Base-by-base conservation (phyloP, 768 basidiomycete species). In the Kwoniella pini region DNA sequence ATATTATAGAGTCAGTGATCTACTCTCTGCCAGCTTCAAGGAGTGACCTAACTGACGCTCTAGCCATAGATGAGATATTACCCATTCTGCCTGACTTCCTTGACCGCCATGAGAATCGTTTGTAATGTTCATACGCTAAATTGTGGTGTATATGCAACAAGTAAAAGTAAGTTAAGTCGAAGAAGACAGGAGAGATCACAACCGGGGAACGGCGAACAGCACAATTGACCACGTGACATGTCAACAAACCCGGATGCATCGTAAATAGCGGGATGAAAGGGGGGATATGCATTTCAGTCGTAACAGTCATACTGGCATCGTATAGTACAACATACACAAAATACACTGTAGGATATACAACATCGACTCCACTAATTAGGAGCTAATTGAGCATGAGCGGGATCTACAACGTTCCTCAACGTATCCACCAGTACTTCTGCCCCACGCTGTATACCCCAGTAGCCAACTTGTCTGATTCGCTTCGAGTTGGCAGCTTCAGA, bases 371-470 rank as follows among this genome's bases (percentile, higher is more conserved):
- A 36, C 26, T 49, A 49, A 4, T 31, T 36, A 15, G 62, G 30
- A 13, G 56, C 50, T 60, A 70, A 33, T 36, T 77, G 75, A 17
- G 62, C 70, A 65, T 78, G 76, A 7, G 71, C 64, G 7, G 76
- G 92, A 77, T 94, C 89, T 51, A 91, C 84, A 21, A 88, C 83
- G 43, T 83, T 87, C 55, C 88, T 82, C 43, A 97, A 80, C 5
- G 91, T 86, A 46, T 86, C 83, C 61, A 97, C 81, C 48, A 94
- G 84, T n/a, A 88, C 88, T 56, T 86, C 87, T 1, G 91, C 91
- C 0, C 94, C 94, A 84, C 89, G 87, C 78, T 96, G 93, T 22
- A 98, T 82, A 72, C 89, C 92, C 96, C 96, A 99, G 7, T 91
- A 80, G 62, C 91, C 88, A 65, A 99, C 92, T 2, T 87, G 89